Base-by-base conservation (phyloP, 257 asterid species). In the Ophiorrhiza pumila region DNA sequence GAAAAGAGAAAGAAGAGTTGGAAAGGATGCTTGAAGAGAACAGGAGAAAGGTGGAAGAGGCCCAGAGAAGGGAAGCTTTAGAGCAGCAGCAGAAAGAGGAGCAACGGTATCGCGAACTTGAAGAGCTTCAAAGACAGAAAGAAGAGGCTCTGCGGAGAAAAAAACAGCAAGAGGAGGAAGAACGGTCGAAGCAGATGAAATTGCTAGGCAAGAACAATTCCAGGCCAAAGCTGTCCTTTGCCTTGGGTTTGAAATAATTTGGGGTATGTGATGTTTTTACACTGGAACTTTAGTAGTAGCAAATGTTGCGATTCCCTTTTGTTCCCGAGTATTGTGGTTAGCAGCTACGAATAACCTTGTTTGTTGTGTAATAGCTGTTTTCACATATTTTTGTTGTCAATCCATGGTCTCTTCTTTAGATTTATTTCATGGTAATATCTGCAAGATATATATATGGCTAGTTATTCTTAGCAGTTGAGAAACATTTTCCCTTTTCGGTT, bases 201-300 rank as follows among this genome's bases (percentile, higher is more conserved):
- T 52, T 92, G 80, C 80, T 90, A 82, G 99, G 99, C 58, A 95
- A 95, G 95, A 90, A 95, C 78, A 95, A 95, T 55, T 89, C 98
- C 31, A 89, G 99, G 53, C 99, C 99, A 0, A 95, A 92, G 85
- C 35, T 92, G 74, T 90, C 99, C 0, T 95, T 95, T 76, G 97
- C 93, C 61, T 66, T 95, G 7, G 82, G 94, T 57, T 72, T 92
- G 77, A 95, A 95, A 84, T 91, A 83, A 88, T 22, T 47, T 17
- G 39, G 50, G 35, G 32, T 52, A 32, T 2, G 8, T 43, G 25
- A 37, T 27, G 55, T 56, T 20, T 69, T 41, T 71, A 39, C 29
- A n/a, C 42, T 71, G 47, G 55, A 42, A 57, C 39, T 46, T 47
- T n/a, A 25, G 52, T 42, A 7, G 34, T 34, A 6, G n/a, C n/a